Evolutionary conservation across 1,284 basidiomycete species (phyloP).

Genomic region (Marasmius tenuissimus): DNA sequence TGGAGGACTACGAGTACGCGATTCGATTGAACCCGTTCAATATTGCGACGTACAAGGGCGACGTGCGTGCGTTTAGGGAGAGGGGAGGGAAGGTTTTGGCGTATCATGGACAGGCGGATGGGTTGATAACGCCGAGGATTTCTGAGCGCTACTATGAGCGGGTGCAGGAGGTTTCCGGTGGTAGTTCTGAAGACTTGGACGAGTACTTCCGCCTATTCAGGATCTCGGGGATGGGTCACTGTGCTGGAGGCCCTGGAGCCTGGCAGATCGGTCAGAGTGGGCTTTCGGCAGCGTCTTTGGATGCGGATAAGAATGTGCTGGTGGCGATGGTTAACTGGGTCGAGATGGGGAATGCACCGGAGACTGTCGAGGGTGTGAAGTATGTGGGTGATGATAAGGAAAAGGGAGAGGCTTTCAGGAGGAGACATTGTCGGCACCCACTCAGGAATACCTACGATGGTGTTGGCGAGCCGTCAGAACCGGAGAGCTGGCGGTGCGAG

Average conservation of each 20-base stretch:
- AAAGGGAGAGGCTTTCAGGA: slow-evolving; percentile 5
- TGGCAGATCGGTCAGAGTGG: slow-evolving; percentile 11
- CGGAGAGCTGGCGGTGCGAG: slow-evolving; percentile 9
- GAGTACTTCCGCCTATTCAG: slow-evolving; percentile 16
- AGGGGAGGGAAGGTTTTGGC: slow-evolving; percentile 21
- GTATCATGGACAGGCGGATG: slow-evolving; percentile 20
- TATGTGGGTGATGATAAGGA: slow-evolving; percentile 9
- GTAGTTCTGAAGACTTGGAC: slow-evolving; percentile 1
- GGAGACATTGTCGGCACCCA: slow-evolving; percentile 17
- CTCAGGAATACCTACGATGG: slow-evolving; percentile 16
- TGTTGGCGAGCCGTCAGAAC: slow-evolving; percentile 1
- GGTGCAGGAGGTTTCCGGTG: slow-evolving; percentile 2
- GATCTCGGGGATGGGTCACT: slow-evolving; percentile 18
- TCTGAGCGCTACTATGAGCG: slow-evolving; percentile 18
- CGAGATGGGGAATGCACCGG: slow-evolving; percentile 16
- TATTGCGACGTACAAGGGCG: slow-evolving; percentile 18
- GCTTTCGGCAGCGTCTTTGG: neutral
- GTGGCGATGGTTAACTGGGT: slow-evolving; percentile 18
- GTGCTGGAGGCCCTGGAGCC: slow-evolving; percentile 16
- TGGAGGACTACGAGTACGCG: neutral
- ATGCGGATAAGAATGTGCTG: slow-evolving; percentile 13
- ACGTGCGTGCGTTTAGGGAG: slow-evolving; percentile 17
- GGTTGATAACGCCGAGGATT: slow-evolving; percentile 16
- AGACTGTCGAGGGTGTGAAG: slow-evolving; percentile 13
- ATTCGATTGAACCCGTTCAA: slow-evolving; percentile 15